Percentiles rank a stretch among this genome's conserved stretches.
Conservation (phyloP, 768 basidiomycete species). For the Exidia glandulosa region DNA sequence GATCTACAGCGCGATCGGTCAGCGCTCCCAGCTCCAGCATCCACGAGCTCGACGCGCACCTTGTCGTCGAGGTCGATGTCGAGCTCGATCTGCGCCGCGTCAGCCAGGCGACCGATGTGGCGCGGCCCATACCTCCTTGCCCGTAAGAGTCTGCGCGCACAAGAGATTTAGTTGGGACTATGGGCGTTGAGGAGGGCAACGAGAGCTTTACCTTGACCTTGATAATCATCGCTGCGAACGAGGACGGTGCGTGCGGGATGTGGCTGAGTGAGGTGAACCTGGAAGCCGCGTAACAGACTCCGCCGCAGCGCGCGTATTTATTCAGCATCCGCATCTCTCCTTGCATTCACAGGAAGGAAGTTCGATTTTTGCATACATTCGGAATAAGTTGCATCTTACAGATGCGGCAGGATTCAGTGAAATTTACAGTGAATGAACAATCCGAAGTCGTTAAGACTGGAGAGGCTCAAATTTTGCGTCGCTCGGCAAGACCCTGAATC, state of each 20-base stretch:
- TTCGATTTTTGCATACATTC: too few relatives aligned
- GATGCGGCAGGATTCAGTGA: too few relatives aligned
- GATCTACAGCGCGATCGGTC: slow-evolving; percentile 41
- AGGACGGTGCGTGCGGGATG: neutral
- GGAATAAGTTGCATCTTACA: too few relatives aligned
- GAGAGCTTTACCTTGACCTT: slow-evolving; percentile 65
- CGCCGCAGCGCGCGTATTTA: neutral
- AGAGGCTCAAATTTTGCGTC: too few relatives aligned
- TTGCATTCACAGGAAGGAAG: too few relatives aligned
- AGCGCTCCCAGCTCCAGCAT: slow-evolving; percentile 3
- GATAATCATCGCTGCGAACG: slow-evolving; percentile 50
- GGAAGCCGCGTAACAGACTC: slow-evolving; percentile 23
- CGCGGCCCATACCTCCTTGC: slow-evolving; percentile 67
- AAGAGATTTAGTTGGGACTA: neutral
- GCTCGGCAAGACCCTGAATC: too few relatives aligned
- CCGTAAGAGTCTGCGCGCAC: slow-evolving; percentile 70
- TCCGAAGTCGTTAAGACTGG: too few relatives aligned
- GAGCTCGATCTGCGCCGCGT: slow-evolving; percentile 63
- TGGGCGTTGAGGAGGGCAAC: slow-evolving; percentile 36
- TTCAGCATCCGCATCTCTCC: too few relatives aligned
- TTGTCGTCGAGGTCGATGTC: slow-evolving; percentile 88
- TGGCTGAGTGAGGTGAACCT: neutral
- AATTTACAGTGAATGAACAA: too few relatives aligned
- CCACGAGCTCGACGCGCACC: slow-evolving; percentile 41
- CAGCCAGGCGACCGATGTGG: neutral